Evolutionary conservation across 2,329 filamentous ascomycete species (phyloP), one percentile per base, ranked within the genome.

Genomic region (Sporothrix inflata): DNA sequence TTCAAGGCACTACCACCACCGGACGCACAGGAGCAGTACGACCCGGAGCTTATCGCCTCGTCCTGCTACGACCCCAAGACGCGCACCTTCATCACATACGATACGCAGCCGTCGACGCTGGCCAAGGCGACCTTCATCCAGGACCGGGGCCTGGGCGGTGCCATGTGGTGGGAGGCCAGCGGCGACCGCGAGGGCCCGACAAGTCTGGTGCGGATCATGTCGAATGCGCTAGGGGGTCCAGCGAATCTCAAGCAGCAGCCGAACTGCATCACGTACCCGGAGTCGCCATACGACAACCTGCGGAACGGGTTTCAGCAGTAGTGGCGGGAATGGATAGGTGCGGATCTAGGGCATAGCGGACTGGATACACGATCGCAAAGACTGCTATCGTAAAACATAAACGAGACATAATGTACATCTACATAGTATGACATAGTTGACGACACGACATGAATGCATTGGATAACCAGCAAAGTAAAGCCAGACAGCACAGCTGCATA

Each of bases 141-240:
- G 78, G 80, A 87, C 24, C 83, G 86, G 60, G 85, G 88, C 0
- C 86, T 98, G 0, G 94, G 94, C 1, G 95, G 95, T 21, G 93
- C 88, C n/a, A 98, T 98, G 94, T 98, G 94, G 94, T 97, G 94
- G 94, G 94, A 98, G 83, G 93, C 89, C 77, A 95, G 91, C 77
- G 90, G 88, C 0, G 95, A 98, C 79, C 90, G 90, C 78, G 79
- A 81, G 2, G 90, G 89, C 0, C 83, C 85, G 0, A 81, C 86
- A 70, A 95, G 92, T 76, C 79, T 98, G 78, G 94, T 94, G 71
- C 83, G 81, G 7, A 90, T 86, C 16, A 89, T 91, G 19, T 88
- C 92, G 0, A 83, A 87, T 42, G 82, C 81, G 0, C 80, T 93
- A 12, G 90, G 89, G 21, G 89, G 89, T 0, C 79, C 81, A 0